phyloP scores from a whole-genome alignment of 2,329 filamentous ascomycete genomes.

The Didymella sp. region DNA sequence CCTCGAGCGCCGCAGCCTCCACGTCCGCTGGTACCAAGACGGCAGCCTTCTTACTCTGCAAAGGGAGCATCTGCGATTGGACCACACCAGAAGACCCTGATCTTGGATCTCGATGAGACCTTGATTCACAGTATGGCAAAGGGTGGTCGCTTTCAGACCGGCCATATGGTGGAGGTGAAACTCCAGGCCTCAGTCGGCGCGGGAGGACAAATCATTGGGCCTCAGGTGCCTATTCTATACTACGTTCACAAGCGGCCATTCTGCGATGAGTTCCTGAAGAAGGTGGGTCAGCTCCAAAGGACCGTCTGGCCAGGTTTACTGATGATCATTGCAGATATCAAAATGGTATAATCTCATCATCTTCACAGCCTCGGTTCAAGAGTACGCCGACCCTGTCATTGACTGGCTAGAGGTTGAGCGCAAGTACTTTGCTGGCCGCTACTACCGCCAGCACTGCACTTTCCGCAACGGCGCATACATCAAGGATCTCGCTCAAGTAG shows the following conservation, averaged over 20 bases:
- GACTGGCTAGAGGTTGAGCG: constrained; percentile 97
- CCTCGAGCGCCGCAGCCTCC: constrained; percentile 89
- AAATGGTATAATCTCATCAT: constrained; percentile 99
- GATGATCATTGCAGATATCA: constrained; percentile 66
- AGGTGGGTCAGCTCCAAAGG: constrained; percentile 66
- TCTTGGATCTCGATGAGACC: constrained; percentile 95
- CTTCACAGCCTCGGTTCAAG: constrained; percentile 96
- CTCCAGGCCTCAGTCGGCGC: constrained; percentile 75
- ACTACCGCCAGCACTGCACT: constrained; percentile 97
- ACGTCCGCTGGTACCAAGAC: constrained; percentile 84
- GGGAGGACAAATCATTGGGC: constrained; percentile 72
- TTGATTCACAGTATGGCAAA: constrained; percentile 98
- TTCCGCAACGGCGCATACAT: constrained; percentile 96
- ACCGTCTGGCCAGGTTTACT: no score
- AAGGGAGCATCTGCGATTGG: constrained; percentile 45
- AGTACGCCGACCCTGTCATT: constrained; percentile 98
- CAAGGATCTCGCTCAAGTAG: constrained; percentile 94
- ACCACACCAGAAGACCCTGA: constrained; percentile 80
- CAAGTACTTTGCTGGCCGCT: constrained; percentile 92
- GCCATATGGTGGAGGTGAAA: constrained; percentile 98
- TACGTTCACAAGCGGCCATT: constrained; percentile 98
- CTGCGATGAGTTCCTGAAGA: constrained; percentile 94
- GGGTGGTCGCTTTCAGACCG: constrained; percentile 91
- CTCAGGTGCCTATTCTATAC: constrained; percentile 95
- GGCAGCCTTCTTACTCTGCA: constrained; percentile 82